These are phyloP conservation scores for Xylaria digitata DNA, from an alignment of 2,329 filamentous ascomycete genomes.

Conservation along the genomic window DNA sequence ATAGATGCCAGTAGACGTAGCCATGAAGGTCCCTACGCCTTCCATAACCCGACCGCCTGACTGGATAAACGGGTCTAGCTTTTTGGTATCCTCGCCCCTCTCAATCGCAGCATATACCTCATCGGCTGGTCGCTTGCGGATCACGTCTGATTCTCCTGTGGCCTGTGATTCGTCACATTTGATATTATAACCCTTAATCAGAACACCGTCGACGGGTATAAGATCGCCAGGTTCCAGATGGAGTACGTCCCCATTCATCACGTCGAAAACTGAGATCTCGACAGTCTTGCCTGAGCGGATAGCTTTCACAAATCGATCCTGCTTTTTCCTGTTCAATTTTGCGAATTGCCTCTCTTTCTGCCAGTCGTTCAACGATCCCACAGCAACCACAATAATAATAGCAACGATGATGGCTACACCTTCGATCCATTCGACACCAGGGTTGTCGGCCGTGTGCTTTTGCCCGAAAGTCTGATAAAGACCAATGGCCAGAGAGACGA, in stretches of 20 bases:
- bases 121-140: conserved; percentile 74
- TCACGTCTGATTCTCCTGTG: conserved; percentile 81
- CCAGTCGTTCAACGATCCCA: conserved; percentile 82
- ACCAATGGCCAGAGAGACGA: conserved; percentile 78
- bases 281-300: conserved; percentile 76
- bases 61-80: conserved; percentile 86
- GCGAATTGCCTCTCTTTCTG: conserved; percentile 85
- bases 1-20: conserved; percentile 78
- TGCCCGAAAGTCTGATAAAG: conserved; percentile 79
- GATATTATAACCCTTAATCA: conserved; percentile 78
- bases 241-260: conserved; percentile 76
- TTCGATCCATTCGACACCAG: conserved; percentile 81
- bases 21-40: conserved; percentile 78
- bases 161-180: conserved; percentile 83
- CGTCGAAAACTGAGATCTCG: conserved; percentile 75
- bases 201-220: conserved; percentile 78
- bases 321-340: conserved; percentile 82
- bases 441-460: conserved; percentile 61
- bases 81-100: conserved; percentile 72
- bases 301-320: conserved; percentile 78
- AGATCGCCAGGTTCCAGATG: conserved; percentile 81
- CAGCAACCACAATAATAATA: conserved; percentile 79
- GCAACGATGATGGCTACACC: conserved; percentile 86
- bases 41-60: conserved; percentile 84
- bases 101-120: conserved; percentile 78